Evolutionary conservation across 2,329 filamentous ascomycete species (phyloP).

Genomic region (Dactylellina haptotyla): DNA sequence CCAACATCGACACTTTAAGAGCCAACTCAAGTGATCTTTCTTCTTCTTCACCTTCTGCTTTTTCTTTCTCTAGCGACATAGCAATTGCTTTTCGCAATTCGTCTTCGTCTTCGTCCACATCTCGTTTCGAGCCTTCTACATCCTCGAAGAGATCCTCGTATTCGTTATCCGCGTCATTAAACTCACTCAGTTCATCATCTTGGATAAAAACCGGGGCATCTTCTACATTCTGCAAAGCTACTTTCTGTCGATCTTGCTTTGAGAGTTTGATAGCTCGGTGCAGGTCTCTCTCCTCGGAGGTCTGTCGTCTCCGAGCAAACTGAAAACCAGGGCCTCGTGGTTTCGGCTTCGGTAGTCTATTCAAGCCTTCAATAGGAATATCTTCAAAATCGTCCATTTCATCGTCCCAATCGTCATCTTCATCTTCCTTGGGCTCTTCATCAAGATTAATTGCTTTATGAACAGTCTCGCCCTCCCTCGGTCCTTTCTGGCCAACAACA

Average conservation of each 20-base stretch:
- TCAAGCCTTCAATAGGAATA: constrained; percentile 88
- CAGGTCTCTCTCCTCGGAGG: constrained; percentile 64
- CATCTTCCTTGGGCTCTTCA: constrained; percentile 66
- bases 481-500: constrained; percentile 82
- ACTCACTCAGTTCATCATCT: constrained; percentile 57
- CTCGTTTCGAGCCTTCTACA: constrained; percentile 79
- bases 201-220: constrained; percentile 41
- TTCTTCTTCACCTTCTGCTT: constrained; percentile 67
- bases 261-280: constrained; percentile 70
- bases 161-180: constrained; percentile 63
- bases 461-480: constrained; percentile 74
- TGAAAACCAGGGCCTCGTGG: constrained; percentile 57
- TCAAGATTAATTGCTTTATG: constrained; percentile 86
- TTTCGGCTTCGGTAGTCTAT: constrained; percentile 76
- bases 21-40: constrained; percentile 58
- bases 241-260: constrained; percentile 54
- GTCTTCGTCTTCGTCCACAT: constrained; percentile 61
- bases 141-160: constrained; percentile 75
- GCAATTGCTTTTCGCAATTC: constrained; percentile 65
- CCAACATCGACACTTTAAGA: constrained; percentile 35
- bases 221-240: constrained; percentile 55
- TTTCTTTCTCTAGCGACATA: constrained; percentile 67
- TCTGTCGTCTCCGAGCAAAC: constrained; percentile 53
- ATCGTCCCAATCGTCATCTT: constrained; percentile 71
- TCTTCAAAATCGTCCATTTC: constrained; percentile 89